Conservation (phyloP, 371 early-diverging fungal species). For the Actinomortierella ambigua region DNA sequence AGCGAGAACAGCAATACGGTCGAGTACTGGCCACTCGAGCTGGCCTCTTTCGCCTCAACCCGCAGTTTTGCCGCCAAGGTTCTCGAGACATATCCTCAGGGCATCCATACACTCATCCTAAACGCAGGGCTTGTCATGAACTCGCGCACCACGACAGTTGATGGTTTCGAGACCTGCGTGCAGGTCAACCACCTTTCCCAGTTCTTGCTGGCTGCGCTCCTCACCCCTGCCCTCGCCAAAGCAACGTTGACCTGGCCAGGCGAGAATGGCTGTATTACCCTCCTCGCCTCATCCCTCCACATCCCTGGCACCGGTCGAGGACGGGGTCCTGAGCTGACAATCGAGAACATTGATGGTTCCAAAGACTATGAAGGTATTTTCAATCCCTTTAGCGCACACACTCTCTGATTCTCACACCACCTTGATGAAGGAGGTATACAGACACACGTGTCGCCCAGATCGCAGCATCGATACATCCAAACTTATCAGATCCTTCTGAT, state of each 20-base stretch:
- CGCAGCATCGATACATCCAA: no score
- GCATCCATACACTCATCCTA: constrained; percentile 31
- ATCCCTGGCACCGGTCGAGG: constrained; percentile 36
- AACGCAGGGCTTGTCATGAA: constrained; percentile 36
- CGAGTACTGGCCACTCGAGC: constrained; percentile 25
- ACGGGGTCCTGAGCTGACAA: constrained; percentile 36
- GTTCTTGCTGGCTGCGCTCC: constrained; percentile 36
- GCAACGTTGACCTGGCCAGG: constrained; percentile 16
- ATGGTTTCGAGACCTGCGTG: constrained; percentile 42
- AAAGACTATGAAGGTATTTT: constrained; percentile 28
- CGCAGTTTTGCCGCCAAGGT: constrained; percentile 28
- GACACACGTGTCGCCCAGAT: no score
- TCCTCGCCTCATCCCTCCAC: constrained; percentile 43
- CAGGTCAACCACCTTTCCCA: constrained; percentile 51
- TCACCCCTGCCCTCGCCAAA: constrained; percentile 26
- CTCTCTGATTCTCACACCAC: no score
- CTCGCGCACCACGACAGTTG: constrained; percentile 33
- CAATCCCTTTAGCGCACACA: no score
- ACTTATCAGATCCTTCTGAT: no score
- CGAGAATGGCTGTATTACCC: constrained; percentile 23
- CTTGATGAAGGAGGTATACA: no score
- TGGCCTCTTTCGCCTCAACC: constrained; percentile 32
- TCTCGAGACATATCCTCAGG: constrained; percentile 23
- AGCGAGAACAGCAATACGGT: constrained; percentile 13
- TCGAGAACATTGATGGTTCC: constrained; percentile 45